These are phyloP conservation scores for Epichloe festucae DNA, from an alignment of 2,329 filamentous ascomycete species.

Conservation along the genomic window DNA sequence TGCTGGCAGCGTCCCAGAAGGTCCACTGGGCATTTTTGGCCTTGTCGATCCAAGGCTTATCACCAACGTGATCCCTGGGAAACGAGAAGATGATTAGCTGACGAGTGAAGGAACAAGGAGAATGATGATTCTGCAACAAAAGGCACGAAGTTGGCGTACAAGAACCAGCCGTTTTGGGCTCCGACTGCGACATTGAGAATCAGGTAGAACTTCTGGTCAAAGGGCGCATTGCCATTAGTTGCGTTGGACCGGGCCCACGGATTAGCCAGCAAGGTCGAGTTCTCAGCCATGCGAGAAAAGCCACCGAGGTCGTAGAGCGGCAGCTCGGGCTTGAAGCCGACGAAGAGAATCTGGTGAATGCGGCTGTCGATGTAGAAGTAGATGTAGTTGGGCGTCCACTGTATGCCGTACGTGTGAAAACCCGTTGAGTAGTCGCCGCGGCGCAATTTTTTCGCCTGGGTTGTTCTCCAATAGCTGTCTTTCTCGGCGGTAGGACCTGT, in stretches of 20 bases:
- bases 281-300: slow-evolving; percentile 27
- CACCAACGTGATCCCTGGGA: slow-evolving; percentile 25
- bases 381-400: slow-evolving; percentile 39
- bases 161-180: slow-evolving; percentile 34
- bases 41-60: slow-evolving; percentile 34
- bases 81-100: not conserved
- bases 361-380: slow-evolving; percentile 39
- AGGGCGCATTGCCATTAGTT: slow-evolving; percentile 31
- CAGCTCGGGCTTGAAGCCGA: slow-evolving; percentile 19
- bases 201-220: slow-evolving; percentile 38
- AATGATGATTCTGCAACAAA: not conserved
- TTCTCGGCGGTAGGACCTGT: slow-evolving; percentile 13
- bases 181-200: slow-evolving; percentile 40
- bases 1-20: slow-evolving; percentile 27
- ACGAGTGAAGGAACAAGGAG: not conserved
- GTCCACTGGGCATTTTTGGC: slow-evolving; percentile 24
- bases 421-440: slow-evolving; percentile 25
- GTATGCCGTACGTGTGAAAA: slow-evolving; percentile 39
- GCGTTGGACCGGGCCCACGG: slow-evolving; percentile 29
- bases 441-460: slow-evolving; percentile 18
- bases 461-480: slow-evolving; percentile 23
- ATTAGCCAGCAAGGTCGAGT: slow-evolving; percentile 27
- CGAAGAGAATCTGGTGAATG: slow-evolving; percentile 25
- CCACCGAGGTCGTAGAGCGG: slow-evolving; percentile 29
- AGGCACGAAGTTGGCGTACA: slow-evolving; percentile 13